Evolutionary conservation across 2,329 filamentous ascomycete genomes (phyloP), one percentile per base, ranked within the genome.

Genomic region (Canariomyces notabilis): DNA sequence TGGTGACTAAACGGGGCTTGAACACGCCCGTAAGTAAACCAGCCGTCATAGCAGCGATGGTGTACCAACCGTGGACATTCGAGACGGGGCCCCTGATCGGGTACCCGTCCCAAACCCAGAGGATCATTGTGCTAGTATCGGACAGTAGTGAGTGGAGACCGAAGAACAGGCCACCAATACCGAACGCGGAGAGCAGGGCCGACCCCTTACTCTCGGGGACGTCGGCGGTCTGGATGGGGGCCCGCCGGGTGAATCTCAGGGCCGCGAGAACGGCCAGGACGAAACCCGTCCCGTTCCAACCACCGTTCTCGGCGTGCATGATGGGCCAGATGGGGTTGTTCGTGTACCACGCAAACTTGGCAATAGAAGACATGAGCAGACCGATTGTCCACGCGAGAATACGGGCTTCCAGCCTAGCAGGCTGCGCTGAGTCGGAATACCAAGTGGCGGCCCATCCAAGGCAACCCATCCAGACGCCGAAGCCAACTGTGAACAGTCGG

Each of bases 271-370:
- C 60, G 35, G 85, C 93, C 11, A 98, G 66, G 12, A 79, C 66
- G 37, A 97, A 72, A 21, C 90, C 93, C 16, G 83, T 78, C 52
- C 85, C 88, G 67, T 98, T 98, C 82, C 87, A 90, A 3, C 93
- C 93, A 31, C 93, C 93, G 63, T 95, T 98, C 7, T 76, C 79
- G 22, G 82, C 80, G 64, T 96, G 86, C 79, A 97, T 87, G 52
- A 93, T 86, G 0, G 93, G 90, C 93, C 93, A 98, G 51, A 97
- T 81, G 0, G 93, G 93, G 64, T 98, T 98, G 67, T 95, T 97
- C 16, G 91, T 96, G 62, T 83, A 79, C 75, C 85, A 95, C 0
- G 90, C 88, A 62, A 95, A 97, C 65, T 98, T 98, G 58, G 88
- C 82, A 43, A 95, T 77, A 50, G 84, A 89, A 2, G 91, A 97